A percentile compares a stretch with the other conserved stretches of the same genome.
These are phyloP conservation scores for Colletotrichum trifolii DNA, from an alignment of 2,329 filamentous ascomycete genomes.

Conservation along the genomic window DNA sequence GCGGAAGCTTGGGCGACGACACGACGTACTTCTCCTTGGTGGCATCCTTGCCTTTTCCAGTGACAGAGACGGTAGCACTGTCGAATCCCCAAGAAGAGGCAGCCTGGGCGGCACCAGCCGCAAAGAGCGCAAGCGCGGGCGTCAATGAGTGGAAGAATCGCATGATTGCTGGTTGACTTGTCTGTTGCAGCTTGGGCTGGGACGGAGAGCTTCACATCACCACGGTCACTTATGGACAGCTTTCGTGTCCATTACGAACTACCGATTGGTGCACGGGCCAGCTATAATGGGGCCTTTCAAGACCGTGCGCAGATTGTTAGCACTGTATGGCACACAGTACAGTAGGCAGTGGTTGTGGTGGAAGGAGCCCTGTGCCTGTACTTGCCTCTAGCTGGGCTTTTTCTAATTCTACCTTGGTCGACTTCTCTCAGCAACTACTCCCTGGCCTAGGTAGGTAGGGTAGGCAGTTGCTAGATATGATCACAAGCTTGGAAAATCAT, in stretches of 20 bases:
- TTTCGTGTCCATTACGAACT: constrained; percentile 37
- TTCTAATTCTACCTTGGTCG: not conserved
- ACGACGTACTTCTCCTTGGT: constrained; percentile 73
- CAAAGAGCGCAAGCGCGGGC: constrained; percentile 57
- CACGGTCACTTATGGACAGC: constrained; percentile 38
- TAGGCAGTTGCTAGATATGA: too few relatives aligned
- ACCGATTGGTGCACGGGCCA: constrained; percentile 31
- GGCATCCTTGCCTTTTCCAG: constrained; percentile 71
- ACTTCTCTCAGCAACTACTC: too few relatives aligned
- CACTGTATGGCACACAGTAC: constrained; percentile 7
- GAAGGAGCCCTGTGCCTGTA: not conserved
- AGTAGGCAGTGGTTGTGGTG: not conserved
- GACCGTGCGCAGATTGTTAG: not conserved
- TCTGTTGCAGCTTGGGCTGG: constrained; percentile 36
- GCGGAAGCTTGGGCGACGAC: constrained; percentile 25
- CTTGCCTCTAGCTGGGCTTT: not conserved
- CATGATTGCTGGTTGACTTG: constrained; percentile 47
- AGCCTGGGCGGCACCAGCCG: constrained; percentile 62
- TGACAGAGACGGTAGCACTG: constrained; percentile 75
- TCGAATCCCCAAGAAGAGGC: constrained; percentile 77
- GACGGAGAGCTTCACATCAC: constrained; percentile 32
- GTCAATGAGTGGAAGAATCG: constrained; percentile 53
- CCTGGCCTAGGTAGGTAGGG: not conserved
- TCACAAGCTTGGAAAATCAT: not conserved
- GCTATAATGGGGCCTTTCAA: not conserved